Percentiles rank a stretch among this genome's conserved stretches.
Conservation (phyloP, 257 asterid genomes). For the Thymus mandschuricus region DNA sequence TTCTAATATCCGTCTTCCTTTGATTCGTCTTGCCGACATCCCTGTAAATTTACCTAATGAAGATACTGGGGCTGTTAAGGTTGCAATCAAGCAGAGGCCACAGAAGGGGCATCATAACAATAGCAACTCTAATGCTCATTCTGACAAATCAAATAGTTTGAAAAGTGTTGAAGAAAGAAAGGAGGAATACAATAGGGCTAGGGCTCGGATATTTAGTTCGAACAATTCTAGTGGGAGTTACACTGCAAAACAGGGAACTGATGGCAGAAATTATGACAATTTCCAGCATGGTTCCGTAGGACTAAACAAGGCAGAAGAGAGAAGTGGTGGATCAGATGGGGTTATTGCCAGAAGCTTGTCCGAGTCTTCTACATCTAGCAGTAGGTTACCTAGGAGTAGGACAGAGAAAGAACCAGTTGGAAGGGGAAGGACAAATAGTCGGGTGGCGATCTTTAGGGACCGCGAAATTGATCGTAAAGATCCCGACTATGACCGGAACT, state of each 20-base stretch:
- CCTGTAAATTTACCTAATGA: slow-evolving; percentile 66
- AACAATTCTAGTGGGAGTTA: slow-evolving; percentile 62
- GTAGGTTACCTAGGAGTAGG: slow-evolving; percentile 75
- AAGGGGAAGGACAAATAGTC: slow-evolving; percentile 61
- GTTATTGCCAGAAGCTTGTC: slow-evolving; percentile 58
- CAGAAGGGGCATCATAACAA: slow-evolving; percentile 63
- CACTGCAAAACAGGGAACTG: slow-evolving; percentile 61
- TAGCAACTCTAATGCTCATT: slow-evolving; percentile 46
- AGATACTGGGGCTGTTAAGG: slow-evolving; percentile 53
- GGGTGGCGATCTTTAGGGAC: slow-evolving; percentile 95
- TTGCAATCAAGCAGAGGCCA: slow-evolving; percentile 96
- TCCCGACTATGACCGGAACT: slow-evolving; percentile 94
- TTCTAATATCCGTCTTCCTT: slow-evolving; percentile 66
- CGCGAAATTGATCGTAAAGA: slow-evolving; percentile 93
- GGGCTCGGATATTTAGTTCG: slow-evolving; percentile 93
- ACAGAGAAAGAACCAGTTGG: slow-evolving; percentile 77
- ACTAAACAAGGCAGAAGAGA: slow-evolving; percentile 59
- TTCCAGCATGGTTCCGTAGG: slow-evolving; percentile 59
- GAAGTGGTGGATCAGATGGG: slow-evolving; percentile 53
- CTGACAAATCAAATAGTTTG: slow-evolving; percentile 65
- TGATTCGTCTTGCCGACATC: slow-evolving; percentile 73
- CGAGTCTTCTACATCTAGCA: slow-evolving; percentile 71
- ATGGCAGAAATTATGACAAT: slow-evolving; percentile 61
- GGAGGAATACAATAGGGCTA: slow-evolving; percentile 95
- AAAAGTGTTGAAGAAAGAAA: slow-evolving; percentile 97